Percentiles rank a stretch among this genome's conserved stretches.
Evolutionary conservation across 176 grass and related monocot species (phyloP).

Genomic region (Ensete ventricosum): DNA sequence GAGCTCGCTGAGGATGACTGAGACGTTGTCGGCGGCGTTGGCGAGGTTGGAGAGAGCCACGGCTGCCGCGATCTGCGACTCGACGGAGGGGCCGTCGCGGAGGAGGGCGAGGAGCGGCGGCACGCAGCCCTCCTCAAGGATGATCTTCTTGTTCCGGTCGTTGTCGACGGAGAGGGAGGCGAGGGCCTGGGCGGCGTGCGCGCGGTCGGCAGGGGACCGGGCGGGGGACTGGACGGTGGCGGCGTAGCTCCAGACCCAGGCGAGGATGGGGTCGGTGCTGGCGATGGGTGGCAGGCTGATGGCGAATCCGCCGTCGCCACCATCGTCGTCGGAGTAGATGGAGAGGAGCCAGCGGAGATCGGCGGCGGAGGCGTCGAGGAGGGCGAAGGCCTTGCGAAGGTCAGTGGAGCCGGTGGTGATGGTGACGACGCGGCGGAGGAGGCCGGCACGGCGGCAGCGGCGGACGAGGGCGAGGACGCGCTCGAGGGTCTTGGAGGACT

Average conservation of each 20-base stretch:
- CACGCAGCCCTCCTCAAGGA: slow-evolving; percentile 6
- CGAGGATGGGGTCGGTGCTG: slow-evolving; percentile 11
- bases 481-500: not conserved
- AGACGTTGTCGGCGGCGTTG: not conserved
- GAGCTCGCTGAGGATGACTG: not conserved
- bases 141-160: slow-evolving; percentile 18
- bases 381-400: not conserved
- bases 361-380: slow-evolving; percentile 8
- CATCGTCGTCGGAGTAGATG: slow-evolving; percentile 11
- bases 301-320: not conserved
- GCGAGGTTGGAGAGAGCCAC: slow-evolving; percentile 12
- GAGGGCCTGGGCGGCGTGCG: slow-evolving; percentile 2
- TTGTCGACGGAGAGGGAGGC: slow-evolving; percentile 5
- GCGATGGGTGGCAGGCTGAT: slow-evolving; percentile 11
- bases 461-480: not conserved
- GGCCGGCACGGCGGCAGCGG: slow-evolving; percentile 2
- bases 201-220: not conserved
- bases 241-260: slow-evolving; percentile 15
- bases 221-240: slow-evolving; percentile 2
- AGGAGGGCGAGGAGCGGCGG: slow-evolving; percentile 15
- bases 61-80: slow-evolving; percentile 16
- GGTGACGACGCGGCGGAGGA: not conserved
- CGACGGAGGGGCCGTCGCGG: slow-evolving; percentile 6
- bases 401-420: not conserved
- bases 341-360: slow-evolving; percentile 6